Evolutionary conservation across 257 asterid species (phyloP), one percentile per base, ranked within the genome.

Genomic region (Solanum etuberosum): DNA sequence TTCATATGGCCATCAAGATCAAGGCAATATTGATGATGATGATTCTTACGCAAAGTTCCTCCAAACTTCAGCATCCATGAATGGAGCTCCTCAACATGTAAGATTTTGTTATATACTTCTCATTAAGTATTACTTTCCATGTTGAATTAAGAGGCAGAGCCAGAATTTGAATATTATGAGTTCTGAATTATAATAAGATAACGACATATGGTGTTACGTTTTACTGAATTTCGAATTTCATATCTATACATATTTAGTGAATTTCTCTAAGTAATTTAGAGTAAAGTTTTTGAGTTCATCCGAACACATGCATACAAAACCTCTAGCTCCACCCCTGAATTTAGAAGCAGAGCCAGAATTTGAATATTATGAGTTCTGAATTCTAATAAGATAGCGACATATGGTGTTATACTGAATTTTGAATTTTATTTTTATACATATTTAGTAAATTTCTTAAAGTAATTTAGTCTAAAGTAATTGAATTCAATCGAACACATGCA

Each of bases 31-130:
- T 29, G 20, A 29, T 29, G 43, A 48, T 48, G 43, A 80, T 80
- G 59, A 54, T 54, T 32, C 68, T 31, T 48, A 10, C 85, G 31
- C 4, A 10, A 31, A 81, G 7, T 81, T 81, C 70, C 68, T 81
- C 21, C 43, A 48, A 20, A 81, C 85, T 81, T 81, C 85, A 48
- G 85, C 85, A 9, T 81, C 85, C 85, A 81, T 81, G 85, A 81
- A 32, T 48, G 68, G 85, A 48, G 48, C 85, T 18, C 85, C 68
- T 81, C 67, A 81, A 48, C 85, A 81, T 31, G 85, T 81, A 81
- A 48, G 85, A 38, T 46, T 51, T 57, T 25, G 11, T 6, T 68
- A 68, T 29, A 27, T 70, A 31, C 12, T 68, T 68, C 1, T 27
- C 38, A 68, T 68, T 65, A 54, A 54, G 65, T 54, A 54, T 21